Evolutionary conservation across 2,329 filamentous ascomycete species (phyloP), one percentile per base, ranked within the genome.

Genomic region (Ambrosiella cleistominuta): DNA sequence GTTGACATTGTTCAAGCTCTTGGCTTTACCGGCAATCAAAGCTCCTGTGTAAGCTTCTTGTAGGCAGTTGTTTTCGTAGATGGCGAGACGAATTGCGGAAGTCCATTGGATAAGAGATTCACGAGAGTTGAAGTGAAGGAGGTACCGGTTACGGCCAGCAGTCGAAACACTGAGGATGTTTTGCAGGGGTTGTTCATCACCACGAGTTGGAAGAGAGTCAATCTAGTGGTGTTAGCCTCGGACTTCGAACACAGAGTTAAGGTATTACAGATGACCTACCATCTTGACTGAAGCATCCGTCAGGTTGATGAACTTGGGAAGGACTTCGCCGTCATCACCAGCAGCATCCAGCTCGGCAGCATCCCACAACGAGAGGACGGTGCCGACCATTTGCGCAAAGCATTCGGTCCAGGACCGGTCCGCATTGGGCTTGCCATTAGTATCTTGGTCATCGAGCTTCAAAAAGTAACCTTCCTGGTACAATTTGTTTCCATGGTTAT

Each of bases 401-500:
- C 88, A 96, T 74, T 98, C 93, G 42, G 86, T 86, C 93, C 93
- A 98, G 63, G 82, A 87, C 65, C 93, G 79, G 70, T 96, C 90
- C 47, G 79, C 71, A 67, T 91, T 94, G 9, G 89, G 86, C 62
- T 85, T 83, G 55, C 93, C 93, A 70, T 91, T 83, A 58, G 82
- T 84, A 66, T 97, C 94, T 64, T 95, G 82, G 70, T 98, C 93
- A 69, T 96, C 91, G 54, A 98, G 75, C 71, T 97, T 98, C 64
- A 98, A 72, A 64, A 98, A 97, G 67, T 97, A 98, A 42, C 93
- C 93, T 72, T 98, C 93, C 65, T 96, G 90, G 69, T 97, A 98
- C 58, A 97, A 75, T 72, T 97, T 97, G 70, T 96, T 96, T 60
- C 82, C 85, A 69, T 98, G 93, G 70, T 85, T 93, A 72, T 95